phyloP scores from a whole-genome alignment of 495 filamentous ascomycete genomes.

The Daldinia caldariorum region DNA sequence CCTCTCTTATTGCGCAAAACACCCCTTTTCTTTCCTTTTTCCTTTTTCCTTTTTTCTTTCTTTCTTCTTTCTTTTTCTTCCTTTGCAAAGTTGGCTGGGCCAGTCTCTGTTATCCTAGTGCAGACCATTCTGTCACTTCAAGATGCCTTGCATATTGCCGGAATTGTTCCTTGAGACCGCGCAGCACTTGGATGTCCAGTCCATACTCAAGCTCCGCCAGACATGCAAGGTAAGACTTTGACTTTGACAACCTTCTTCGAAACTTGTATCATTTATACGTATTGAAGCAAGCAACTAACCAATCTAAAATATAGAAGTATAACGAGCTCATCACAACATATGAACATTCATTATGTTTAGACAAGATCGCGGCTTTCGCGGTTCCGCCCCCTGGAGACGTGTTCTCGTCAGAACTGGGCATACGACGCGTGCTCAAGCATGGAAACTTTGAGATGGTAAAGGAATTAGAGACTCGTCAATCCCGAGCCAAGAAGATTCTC shows the following conservation, averaged over 20 bases:
- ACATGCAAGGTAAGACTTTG: constrained; percentile 33
- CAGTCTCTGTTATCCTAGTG: neutral
- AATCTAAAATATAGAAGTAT: neutral
- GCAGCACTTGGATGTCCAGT: constrained; percentile 36
- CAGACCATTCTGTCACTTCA: neutral
- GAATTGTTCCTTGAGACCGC: constrained; percentile 48
- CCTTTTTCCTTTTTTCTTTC: too few relatives aligned
- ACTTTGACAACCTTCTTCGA: neutral
- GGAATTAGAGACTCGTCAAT: constrained; percentile 44
- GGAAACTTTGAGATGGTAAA: constrained; percentile 32
- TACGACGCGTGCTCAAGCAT: constrained; percentile 28
- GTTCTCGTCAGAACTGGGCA: constrained; percentile 34
- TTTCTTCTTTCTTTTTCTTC: too few relatives aligned
- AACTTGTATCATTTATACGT: neutral
- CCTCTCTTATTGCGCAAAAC: neutral
- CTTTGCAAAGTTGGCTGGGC: neutral
- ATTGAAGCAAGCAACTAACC: neutral
- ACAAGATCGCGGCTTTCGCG: constrained; percentile 7
- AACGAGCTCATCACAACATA: constrained; percentile 21
- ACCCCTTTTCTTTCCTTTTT: neutral
- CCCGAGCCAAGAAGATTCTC: constrained; percentile 37
- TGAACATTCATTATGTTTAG: constrained; percentile 40
- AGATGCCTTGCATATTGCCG: neutral
- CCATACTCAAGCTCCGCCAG: constrained; percentile 26
- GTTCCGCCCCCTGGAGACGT: constrained; percentile 25